Evolutionary conservation across 148 eudicot species (phyloP), one percentile per base, ranked within the genome.

Genomic region (Limonium bicolor): DNA sequence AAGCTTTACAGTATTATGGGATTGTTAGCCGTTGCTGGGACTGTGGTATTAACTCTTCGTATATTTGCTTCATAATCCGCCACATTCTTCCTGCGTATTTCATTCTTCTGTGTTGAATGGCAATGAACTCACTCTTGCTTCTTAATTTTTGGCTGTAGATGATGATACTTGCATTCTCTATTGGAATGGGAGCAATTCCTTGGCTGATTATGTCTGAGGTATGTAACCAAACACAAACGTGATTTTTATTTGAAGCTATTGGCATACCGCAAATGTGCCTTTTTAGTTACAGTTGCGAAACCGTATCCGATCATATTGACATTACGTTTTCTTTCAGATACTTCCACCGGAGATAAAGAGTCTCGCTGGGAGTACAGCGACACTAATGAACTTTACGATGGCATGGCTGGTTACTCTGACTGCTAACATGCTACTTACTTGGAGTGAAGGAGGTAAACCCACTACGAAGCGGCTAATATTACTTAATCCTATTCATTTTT

Each of bases 151-250:
- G 97, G 66, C 62, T 25, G n/a, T n/a, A n/a, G n/a, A n/a, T n/a
- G n/a, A 59, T 83, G 74, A 77, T 63, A 40, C 62, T 70, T 57
- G 67, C 82, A 12, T 84, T 76, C 65, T 83, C 96, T n/a, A 39
- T 82, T 13, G 96, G 96, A 46, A 66, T 86, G 87, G 94, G 96
- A 41, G 96, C 77, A 6, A 66, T 82, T 46, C 96, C 94, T 25
- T 87, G 85, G 85, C 77, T 82, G 40, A 76, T 90, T 25, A 90
- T 90, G 99, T 84, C 99, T 6, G 99, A 90, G 95, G 99, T 85
- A 55, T 4, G 10, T 20, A n/a, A n/a, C n/a, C n/a, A n/a, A n/a
- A n/a, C n/a, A n/a, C n/a, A n/a, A n/a, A n/a, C n/a, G n/a, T n/a
- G n/a, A n/a, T n/a, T n/a, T n/a, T n/a, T n/a, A n/a, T n/a, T n/a